These are phyloP conservation scores for Boletus rufocinnamomeus DNA, from an alignment of 768 basidiomycete species.

Conservation along the genomic window DNA sequence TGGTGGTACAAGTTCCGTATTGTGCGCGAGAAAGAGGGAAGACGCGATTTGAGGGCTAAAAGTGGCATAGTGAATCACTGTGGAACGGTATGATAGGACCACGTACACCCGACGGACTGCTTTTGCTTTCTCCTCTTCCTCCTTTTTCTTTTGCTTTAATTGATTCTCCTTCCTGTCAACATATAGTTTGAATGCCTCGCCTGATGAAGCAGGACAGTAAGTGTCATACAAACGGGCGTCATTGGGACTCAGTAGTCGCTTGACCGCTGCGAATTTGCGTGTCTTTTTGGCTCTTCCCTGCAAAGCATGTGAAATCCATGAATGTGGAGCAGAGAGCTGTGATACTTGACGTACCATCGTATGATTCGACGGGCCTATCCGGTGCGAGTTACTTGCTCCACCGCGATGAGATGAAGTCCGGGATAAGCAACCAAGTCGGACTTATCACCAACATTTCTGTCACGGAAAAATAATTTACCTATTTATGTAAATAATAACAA, in stretches of 20 bases:
- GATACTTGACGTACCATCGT: constrained; percentile 22
- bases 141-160: constrained; percentile 83
- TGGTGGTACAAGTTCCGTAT: constrained; percentile 93
- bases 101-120: constrained; percentile 79
- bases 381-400: not conserved
- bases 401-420: not conserved
- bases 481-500: not conserved
- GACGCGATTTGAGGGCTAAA: constrained; percentile 82
- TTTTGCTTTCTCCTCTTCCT: constrained; percentile 77
- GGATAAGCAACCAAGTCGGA: not conserved
- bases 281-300: constrained; percentile 93
- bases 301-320: not conserved
- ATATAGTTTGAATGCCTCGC: constrained; percentile 4
- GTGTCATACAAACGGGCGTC: constrained; percentile 83
- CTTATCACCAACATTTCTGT: not conserved
- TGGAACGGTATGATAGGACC: not conserved
- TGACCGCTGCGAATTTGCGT: constrained; percentile 91
- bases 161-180: constrained; percentile 86
- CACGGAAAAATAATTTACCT: not conserved
- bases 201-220: not conserved
- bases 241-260: constrained; percentile 91
- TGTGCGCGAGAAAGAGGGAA: constrained; percentile 92
- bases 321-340: not conserved
- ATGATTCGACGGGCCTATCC: not conserved
- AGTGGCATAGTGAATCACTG: not conserved